These are phyloP conservation scores for Aspergillus phoenicis DNA, from an alignment of 2,329 filamentous ascomycete genomes.

Conservation along the genomic window DNA sequence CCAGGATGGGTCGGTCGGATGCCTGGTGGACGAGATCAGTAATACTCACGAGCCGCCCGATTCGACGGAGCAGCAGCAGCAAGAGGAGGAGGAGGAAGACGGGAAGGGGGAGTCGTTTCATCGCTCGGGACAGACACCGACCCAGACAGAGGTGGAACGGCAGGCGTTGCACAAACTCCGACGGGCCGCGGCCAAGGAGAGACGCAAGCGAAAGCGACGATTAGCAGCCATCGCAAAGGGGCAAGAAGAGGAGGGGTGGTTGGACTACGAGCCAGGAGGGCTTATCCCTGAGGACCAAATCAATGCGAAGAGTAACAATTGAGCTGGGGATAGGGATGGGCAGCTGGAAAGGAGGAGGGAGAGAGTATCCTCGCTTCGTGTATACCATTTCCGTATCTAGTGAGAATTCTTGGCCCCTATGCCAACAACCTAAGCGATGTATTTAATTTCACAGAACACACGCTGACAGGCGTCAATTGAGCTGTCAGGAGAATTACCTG, in stretches of 20 bases:
- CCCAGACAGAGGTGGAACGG: conserved; percentile 7
- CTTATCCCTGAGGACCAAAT: conserved; percentile 21
- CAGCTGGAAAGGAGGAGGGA: neutral
- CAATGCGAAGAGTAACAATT: neutral
- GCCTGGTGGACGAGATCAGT: conserved; percentile 4
- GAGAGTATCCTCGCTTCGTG: neutral
- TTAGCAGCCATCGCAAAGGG: conserved; percentile 21
- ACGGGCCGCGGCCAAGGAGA: conserved; percentile 22
- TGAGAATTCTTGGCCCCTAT: neutral
- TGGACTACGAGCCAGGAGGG: conserved; percentile 24
- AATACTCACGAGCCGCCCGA: neutral
- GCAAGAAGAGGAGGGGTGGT: conserved; percentile 26
- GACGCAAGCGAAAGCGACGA: conserved; percentile 27
- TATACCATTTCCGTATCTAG: neutral
- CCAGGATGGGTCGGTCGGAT: conserved; percentile 12
- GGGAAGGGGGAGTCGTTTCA: neutral
- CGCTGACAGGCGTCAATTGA: neutral
- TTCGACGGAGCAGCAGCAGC: neutral
- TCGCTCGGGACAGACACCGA: neutral
- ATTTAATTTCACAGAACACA: neutral
- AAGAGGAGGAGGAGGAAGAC: neutral
- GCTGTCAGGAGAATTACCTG: neutral
- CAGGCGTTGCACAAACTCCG: conserved; percentile 17
- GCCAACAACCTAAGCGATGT: neutral
- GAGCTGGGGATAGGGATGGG: neutral